Conservation (phyloP, 345 rosid species). For the Durio zibethinus region DNA sequence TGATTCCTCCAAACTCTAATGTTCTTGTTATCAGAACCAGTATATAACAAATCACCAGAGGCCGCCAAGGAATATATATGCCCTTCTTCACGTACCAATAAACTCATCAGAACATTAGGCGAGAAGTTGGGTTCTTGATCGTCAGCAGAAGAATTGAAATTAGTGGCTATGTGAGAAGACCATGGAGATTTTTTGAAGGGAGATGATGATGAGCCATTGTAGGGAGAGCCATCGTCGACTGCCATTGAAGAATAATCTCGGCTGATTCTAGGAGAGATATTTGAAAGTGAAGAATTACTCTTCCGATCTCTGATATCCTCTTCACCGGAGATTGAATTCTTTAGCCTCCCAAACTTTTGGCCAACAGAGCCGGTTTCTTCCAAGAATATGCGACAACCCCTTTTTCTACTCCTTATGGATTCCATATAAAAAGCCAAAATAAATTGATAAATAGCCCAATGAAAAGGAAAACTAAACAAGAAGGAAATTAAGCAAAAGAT, state of each 20-base stretch:
- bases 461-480: not conserved
- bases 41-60: conserved; percentile 58
- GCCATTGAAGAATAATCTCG: conserved; percentile 10
- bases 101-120: conserved; percentile 62
- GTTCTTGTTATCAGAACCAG: conserved; percentile 90
- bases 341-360: conserved; percentile 34
- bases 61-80: conserved; percentile 85
- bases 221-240: conserved; percentile 25
- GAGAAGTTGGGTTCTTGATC: conserved; percentile 16
- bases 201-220: conserved; percentile 23
- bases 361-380: conserved; percentile 29
- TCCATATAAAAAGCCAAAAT: not conserved
- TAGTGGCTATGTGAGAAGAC: conserved; percentile 31
- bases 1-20: conserved; percentile 88
- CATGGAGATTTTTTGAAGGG: conserved; percentile 66
- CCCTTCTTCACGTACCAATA: conserved; percentile 83
- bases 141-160: not conserved
- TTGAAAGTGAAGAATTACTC: no score
- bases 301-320: not conserved
- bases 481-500: not conserved
- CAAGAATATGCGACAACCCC: conserved; percentile 13
- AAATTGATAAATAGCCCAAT: not conserved
- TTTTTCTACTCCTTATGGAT: conserved; percentile 21
- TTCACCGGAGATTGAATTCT: conserved; percentile 21
- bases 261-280: conserved; percentile 2